phyloP scores from a whole-genome alignment of 1,139 yeast genomes.

The Kodamaea alishanica region DNA sequence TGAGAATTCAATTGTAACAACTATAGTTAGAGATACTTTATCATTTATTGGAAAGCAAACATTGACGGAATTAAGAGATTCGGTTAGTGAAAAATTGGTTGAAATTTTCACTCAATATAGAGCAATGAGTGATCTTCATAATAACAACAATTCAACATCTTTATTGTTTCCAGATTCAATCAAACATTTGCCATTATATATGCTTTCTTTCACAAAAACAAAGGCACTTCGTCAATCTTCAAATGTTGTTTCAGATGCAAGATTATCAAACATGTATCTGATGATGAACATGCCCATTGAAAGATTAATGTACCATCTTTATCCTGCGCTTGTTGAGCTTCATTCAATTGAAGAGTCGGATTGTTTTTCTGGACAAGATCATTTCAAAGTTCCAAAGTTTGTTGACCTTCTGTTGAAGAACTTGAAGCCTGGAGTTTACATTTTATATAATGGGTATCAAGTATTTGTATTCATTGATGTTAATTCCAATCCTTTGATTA shows the following conservation, averaged over 20 bases:
- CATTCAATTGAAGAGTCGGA: constrained; percentile 62
- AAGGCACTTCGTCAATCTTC: constrained; percentile 54
- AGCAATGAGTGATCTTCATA: constrained; percentile 47
- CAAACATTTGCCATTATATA: constrained; percentile 64
- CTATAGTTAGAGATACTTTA: constrained; percentile 71
- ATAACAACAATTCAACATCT: constrained; percentile 54
- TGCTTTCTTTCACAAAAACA: constrained; percentile 68
- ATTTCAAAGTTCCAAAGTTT: constrained; percentile 49
- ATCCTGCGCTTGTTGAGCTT: constrained; percentile 76
- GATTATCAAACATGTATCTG: constrained; percentile 57
- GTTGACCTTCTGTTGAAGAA: constrained; percentile 45
- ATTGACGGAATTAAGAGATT: constrained; percentile 59
- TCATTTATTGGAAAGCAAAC: constrained; percentile 58
- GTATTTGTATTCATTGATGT: constrained; percentile 70
- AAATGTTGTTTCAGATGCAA: constrained; percentile 47
- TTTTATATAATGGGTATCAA: constrained; percentile 66
- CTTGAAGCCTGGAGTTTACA: constrained; percentile 72
- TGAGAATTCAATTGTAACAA: constrained; percentile 69
- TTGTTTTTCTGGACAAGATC: constrained; percentile 44
- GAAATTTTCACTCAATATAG: constrained; percentile 79
- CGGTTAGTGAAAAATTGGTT: constrained; percentile 61
- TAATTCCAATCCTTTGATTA: constrained; percentile 60
- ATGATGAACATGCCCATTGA: constrained; percentile 57
- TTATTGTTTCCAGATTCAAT: constrained; percentile 80
- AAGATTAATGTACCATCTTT: constrained; percentile 60